Base-by-base conservation (phyloP, 2,329 filamentous ascomycete genomes). In the Xylariaceae sp. region DNA sequence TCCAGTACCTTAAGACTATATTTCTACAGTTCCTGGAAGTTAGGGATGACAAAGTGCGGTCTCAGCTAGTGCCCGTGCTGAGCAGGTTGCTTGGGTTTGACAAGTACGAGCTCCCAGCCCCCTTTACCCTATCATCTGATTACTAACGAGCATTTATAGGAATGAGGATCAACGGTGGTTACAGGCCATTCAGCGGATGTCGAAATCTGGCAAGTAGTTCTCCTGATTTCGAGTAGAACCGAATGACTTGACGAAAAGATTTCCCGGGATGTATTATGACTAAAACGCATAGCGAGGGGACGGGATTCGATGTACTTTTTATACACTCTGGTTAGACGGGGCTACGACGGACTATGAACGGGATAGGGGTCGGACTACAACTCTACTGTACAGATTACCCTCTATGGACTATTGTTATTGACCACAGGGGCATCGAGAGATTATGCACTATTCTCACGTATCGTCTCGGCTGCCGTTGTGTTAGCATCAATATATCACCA, bases 101-200 rank as follows among this genome's bases (percentile, higher is more conserved):
- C 75, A 85, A 85, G 86, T 89, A 76, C 76, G 87, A 80, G 7
- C 18, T 10, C 15, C 45, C 62, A 30, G 44, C 35, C 23, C 41
- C 3, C 51, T 11, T 6, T 2, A 5, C 13, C 49, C 13, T 4
- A 49, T 41, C 57, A 53, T 67, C 62, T 41, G 37, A 41, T 70
- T 66, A 63, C 53, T 52, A 56, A 50, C 23, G 8, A 55, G 23
- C 23, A 4, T 18, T 8, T 44, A 51, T 53, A 82, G 80, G 62
- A 67, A 74, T 35, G 92, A 96, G 66, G 89, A 94, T 75, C 87
- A 94, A 74, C 93, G 90, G 74, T 96, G 91, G 90, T 84, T 88
- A 74, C 83, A 86, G 15, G 91, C 88, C 2, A 86, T 96, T 13
- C 80, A 83, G 61, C 78, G 81, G 56, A 59, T 68, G 17, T 66